These are phyloP conservation scores for Phaeosphaeria sp. DNA, from an alignment of 2,329 filamentous ascomycete species.

Conservation along the genomic window DNA sequence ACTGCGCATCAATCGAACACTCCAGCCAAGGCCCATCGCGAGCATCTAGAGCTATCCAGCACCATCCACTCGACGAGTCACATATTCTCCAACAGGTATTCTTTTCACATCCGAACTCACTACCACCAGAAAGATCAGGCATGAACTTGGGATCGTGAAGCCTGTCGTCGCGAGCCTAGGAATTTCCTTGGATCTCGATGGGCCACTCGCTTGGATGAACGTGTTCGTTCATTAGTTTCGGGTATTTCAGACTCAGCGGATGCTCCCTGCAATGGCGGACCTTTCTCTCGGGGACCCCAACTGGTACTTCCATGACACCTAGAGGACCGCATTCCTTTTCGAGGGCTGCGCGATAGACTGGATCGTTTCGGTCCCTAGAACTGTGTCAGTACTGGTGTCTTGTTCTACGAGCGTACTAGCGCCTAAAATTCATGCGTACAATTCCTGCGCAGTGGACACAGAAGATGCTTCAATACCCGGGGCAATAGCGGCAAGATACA, in stretches of 20 bases:
- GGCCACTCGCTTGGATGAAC: background rate
- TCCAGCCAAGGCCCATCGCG: background rate
- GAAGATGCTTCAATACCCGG: background rate
- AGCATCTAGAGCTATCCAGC: background rate
- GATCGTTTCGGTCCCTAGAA: background rate
- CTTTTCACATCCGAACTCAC: background rate
- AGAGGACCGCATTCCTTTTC: background rate
- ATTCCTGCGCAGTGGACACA: background rate
- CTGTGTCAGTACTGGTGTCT: background rate
- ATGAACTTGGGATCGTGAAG: background rate
- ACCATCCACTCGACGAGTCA: background rate
- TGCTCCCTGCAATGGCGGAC: background rate
- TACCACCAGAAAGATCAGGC: background rate
- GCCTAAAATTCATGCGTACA: background rate
- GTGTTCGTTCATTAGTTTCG: background rate
- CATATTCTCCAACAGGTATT: background rate
- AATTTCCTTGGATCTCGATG: background rate
- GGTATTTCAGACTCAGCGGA: background rate
- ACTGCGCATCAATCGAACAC: background rate
- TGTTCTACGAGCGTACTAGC: background rate
- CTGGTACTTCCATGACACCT: background rate
- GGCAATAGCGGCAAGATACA: background rate
- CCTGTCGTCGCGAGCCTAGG: background rate
- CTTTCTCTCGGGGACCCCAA: background rate
- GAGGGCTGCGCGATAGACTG: background rate